These are phyloP conservation scores for Acanthamoeba triangularis DNA, from an alignment of 208 protist species.

Conservation along the genomic window DNA sequence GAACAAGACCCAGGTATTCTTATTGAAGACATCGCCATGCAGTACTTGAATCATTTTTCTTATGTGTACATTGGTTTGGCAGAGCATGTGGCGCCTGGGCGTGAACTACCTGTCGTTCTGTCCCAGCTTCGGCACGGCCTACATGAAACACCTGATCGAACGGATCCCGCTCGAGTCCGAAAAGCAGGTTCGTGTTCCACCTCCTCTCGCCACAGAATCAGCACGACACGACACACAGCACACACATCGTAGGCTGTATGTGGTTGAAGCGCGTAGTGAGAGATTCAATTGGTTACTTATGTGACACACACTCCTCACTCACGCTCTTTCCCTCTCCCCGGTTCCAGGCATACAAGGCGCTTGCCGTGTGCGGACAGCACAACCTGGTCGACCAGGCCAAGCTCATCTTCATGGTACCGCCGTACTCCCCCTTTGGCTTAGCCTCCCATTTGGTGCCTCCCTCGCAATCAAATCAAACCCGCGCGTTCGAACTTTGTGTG, in stretches of 20 bases:
- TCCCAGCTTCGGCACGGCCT: constrained; percentile 8
- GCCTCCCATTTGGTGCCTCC: neutral
- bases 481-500: too few species aligned
- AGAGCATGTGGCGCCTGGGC: constrained; percentile 45
- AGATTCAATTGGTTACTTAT: too few species aligned
- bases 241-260: too few species aligned
- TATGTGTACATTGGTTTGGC: neutral
- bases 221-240: too few species aligned
- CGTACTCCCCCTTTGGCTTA: neutral
- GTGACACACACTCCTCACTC: neutral
- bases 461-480: too few species aligned
- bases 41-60: neutral
- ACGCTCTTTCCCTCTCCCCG: neutral
- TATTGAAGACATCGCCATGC: neutral
- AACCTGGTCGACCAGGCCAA: constrained; percentile 66
- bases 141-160: constrained; percentile 65
- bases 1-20: neutral
- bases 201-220: neutral
- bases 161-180: constrained; percentile 60
- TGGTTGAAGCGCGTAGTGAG: too few species aligned
- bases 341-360: constrained; percentile 31
- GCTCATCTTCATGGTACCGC: constrained; percentile 50
- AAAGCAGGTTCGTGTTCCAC: constrained; percentile 14
- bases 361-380: constrained; percentile 60
- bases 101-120: constrained; percentile 69